Evolutionary conservation across 1,139 yeast genomes (phyloP).

Genomic region (Suhomyces panamericanus): DNA sequence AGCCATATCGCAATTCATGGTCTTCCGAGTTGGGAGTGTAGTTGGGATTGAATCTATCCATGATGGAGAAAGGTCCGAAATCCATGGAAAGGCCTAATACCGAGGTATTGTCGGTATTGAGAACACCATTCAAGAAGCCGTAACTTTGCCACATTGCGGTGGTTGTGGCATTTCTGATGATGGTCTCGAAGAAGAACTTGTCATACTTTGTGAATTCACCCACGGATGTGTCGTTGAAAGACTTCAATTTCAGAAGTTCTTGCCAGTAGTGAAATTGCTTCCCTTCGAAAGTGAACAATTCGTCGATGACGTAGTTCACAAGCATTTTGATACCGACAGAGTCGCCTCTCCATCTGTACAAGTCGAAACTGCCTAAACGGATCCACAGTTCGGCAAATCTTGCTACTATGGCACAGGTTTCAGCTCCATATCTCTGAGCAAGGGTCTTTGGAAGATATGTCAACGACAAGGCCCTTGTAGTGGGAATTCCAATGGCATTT

Average conservation of each 20-base stretch:
- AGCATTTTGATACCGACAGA: slow-evolving; percentile 59
- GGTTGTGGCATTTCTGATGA: slow-evolving; percentile 69
- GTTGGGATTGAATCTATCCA: slow-evolving; percentile 79
- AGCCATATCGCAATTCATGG: slow-evolving; percentile 66
- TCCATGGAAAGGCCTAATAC: slow-evolving; percentile 84
- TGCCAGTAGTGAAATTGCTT: slow-evolving; percentile 39
- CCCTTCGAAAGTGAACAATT: slow-evolving; percentile 50
- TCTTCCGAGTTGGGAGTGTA: slow-evolving; percentile 94
- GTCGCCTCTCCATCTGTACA: slow-evolving; percentile 74
- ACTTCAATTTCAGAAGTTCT: slow-evolving; percentile 17
- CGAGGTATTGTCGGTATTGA: slow-evolving; percentile 93
- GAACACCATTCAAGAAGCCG: slow-evolving; percentile 91
- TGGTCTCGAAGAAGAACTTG: slow-evolving; percentile 67
- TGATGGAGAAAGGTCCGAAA: slow-evolving; percentile 91
- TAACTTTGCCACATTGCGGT: slow-evolving; percentile 89
- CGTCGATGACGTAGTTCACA: slow-evolving; percentile 71
- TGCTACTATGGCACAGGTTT: slow-evolving; percentile 81
- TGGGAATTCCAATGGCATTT: slow-evolving; percentile 79
- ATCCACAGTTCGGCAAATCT: slow-evolving; percentile 88
- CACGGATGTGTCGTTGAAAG: slow-evolving; percentile 24
- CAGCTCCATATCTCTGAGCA: slow-evolving; percentile 73
- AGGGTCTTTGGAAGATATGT: slow-evolving; percentile 69
- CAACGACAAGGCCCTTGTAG: slow-evolving; percentile 79
- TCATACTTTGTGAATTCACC: slow-evolving; percentile 64
- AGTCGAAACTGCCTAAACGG: slow-evolving; percentile 86